Percentiles rank a stretch among this genome's conserved stretches.
Conservation (phyloP, 257 asterid genomes). For the Solanum sejunctum region DNA sequence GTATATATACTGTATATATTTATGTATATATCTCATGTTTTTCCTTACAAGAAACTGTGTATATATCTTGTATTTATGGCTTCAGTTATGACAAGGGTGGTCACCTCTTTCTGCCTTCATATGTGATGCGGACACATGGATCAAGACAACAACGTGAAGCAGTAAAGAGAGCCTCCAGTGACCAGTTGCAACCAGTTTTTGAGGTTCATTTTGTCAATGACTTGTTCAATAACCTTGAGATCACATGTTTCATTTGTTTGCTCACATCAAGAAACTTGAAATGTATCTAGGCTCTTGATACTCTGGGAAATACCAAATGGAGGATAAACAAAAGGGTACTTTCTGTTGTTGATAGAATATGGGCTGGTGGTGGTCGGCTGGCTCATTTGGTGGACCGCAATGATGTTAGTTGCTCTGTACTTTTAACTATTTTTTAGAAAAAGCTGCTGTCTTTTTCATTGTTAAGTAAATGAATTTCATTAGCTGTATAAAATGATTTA, state of each 20-base stretch:
- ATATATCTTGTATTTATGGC: background rate
- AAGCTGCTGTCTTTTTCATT: background rate
- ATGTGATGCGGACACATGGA: slow-evolving; percentile 96
- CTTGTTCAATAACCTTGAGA: background rate
- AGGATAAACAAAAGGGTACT: slow-evolving; percentile 86
- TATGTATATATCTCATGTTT: background rate
- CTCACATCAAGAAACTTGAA: background rate
- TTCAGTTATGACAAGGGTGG: slow-evolving; percentile 88
- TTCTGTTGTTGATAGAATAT: slow-evolving; percentile 61
- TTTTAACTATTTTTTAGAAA: background rate
- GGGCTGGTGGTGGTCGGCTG: slow-evolving; percentile 90
- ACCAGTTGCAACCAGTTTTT: slow-evolving; percentile 58
- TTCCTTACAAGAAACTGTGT: background rate
- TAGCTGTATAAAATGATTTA: background rate
- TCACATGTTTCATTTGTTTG: background rate
- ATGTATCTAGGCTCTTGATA: slow-evolving; percentile 67
- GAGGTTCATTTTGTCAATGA: slow-evolving; percentile 46
- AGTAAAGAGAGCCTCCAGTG: slow-evolving; percentile 49
- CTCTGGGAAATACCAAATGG: slow-evolving; percentile 93
- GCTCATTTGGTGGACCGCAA: slow-evolving; percentile 74
- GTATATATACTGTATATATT: background rate
- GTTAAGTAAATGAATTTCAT: background rate
- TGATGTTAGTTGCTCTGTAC: slow-evolving; percentile 49
- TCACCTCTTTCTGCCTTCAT: slow-evolving; percentile 72
- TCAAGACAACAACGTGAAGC: slow-evolving; percentile 85